Evolutionary conservation across 2,329 filamentous ascomycete genomes (phyloP).

Genomic region (Davidsoniella neocaledoniae): DNA sequence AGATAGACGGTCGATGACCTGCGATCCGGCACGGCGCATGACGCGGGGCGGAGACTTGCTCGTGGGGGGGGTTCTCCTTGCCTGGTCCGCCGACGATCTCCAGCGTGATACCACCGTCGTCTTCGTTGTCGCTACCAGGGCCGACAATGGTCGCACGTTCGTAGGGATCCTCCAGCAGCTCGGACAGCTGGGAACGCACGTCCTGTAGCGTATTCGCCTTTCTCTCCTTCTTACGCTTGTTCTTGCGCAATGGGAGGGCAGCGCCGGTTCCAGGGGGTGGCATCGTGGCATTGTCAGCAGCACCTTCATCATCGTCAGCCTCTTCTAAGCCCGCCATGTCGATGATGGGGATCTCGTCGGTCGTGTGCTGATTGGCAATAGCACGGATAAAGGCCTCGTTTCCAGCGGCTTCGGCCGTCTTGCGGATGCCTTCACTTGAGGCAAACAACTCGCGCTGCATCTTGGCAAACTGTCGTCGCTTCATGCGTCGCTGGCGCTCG

Average conservation of each 20-base stretch:
- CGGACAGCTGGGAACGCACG: conserved; percentile 68
- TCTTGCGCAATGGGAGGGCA: conserved; percentile 7
- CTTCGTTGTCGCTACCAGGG: conserved; percentile 20
- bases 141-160: conserved; percentile 28
- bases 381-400: conserved; percentile 80
- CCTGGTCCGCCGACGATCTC: conserved; percentile 1
- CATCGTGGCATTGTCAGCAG: not conserved
- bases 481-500: conserved; percentile 60
- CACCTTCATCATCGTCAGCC: conserved; percentile 21
- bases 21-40: conserved; percentile 21
- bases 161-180: conserved; percentile 56
- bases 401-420: conserved; percentile 77
- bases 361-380: conserved; percentile 65
- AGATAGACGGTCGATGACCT: conserved; percentile 56
- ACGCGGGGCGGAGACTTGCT: conserved; percentile 15
- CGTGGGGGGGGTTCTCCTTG: conserved; percentile 11
- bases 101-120: conserved; percentile 21
- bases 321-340: conserved; percentile 28
- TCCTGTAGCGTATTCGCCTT: conserved; percentile 26
- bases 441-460: conserved; percentile 79
- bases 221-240: conserved; percentile 10
- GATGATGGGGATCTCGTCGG: conserved; percentile 63
- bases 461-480: conserved; percentile 73
- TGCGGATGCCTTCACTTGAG: conserved; percentile 71
- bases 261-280: not conserved